These are phyloP conservation scores for Aspergillus caelatus DNA, from an alignment of 2,329 filamentous ascomycete species.

Conservation along the genomic window DNA sequence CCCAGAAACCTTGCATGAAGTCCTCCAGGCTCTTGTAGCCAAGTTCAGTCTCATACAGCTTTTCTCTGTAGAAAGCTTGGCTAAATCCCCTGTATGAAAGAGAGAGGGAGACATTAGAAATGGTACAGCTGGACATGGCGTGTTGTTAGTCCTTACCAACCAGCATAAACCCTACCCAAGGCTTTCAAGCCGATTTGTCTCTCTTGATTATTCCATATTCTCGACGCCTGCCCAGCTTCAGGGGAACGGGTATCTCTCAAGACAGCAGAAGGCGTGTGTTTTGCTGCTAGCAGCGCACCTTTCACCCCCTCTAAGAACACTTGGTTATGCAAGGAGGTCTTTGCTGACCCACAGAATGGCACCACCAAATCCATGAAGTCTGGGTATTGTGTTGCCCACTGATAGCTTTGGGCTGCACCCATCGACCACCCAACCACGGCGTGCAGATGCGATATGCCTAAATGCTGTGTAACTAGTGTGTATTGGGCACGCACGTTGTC, in stretches of 20 bases:
- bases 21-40: constrained; percentile 71
- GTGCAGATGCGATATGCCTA: constrained; percentile 62
- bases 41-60: constrained; percentile 65
- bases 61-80: constrained; percentile 75
- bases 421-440: constrained; percentile 72
- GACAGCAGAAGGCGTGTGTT: constrained; percentile 57
- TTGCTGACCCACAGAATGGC: constrained; percentile 68
- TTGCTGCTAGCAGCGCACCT: constrained; percentile 60
- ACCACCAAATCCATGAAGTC: constrained; percentile 67
- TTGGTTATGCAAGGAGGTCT: constrained; percentile 67
- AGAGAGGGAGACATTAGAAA: neutral
- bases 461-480: constrained; percentile 64
- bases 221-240: constrained; percentile 41
- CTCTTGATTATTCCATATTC: constrained; percentile 58
- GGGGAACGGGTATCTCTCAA: constrained; percentile 50
- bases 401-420: constrained; percentile 68
- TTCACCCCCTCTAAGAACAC: constrained; percentile 70
- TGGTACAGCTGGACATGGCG: neutral
- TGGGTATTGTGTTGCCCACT: constrained; percentile 65
- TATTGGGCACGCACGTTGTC: constrained; percentile 72
- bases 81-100: constrained; percentile 65
- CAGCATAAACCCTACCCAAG: constrained; percentile 74
- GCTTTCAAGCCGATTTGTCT: constrained; percentile 66
- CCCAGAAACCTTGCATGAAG: constrained; percentile 77
- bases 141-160: constrained; percentile 52